Base-by-base conservation (phyloP, 306 rosid species). In the Medicago truncatula region DNA sequence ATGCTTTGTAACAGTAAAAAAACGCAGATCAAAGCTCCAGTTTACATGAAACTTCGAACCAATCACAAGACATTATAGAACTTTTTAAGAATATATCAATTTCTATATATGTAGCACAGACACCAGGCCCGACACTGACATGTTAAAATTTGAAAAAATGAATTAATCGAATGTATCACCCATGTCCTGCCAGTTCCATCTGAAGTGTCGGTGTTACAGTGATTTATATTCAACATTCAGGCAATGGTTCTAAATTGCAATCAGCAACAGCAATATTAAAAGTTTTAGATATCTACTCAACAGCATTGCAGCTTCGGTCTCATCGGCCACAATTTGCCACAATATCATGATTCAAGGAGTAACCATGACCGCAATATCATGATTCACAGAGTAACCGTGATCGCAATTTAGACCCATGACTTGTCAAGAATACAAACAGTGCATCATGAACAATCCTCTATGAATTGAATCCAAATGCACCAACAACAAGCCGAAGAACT, bases 61-160 rank as follows among this genome's bases (percentile, higher is more conserved):
- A 74, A 28, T 61, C 44, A 74, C 38, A 71, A 71, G 36, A 71
- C 39, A 38, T 20, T 6, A 54, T 11, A 12, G n/a, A 2, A 50
- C 18, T 50, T 50, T 50, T n/a, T 50, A n/a, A 15, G 6, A 50
- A 50, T 11, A 46, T 13, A 0, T 15, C 8, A 49, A 8, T 50
- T 50, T 12, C 16, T 25, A 25, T 25, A 2, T 2, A 25, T 2
- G 3, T 25, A 25, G 28, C 28, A 25, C 28, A 25, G 28, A 25
- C 28, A 25, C 28, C 28, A 25, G 28, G 28, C 28, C 1, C 28
- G 3, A 25, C 28, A 25, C 28, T 25, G 28, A 25, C 28, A 25
- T 2, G 28, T 25, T 25, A 25, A 25, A 25, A 25, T 3, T 25
- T 25, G 28, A 2, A 25, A 25, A 25, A 25, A 25, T 25, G 28